A percentile compares a stretch with the other conserved stretches of the same genome.
Conservation (phyloP, 2,329 filamentous ascomycete genomes). For the Pseudocercospora fijiensis region DNA sequence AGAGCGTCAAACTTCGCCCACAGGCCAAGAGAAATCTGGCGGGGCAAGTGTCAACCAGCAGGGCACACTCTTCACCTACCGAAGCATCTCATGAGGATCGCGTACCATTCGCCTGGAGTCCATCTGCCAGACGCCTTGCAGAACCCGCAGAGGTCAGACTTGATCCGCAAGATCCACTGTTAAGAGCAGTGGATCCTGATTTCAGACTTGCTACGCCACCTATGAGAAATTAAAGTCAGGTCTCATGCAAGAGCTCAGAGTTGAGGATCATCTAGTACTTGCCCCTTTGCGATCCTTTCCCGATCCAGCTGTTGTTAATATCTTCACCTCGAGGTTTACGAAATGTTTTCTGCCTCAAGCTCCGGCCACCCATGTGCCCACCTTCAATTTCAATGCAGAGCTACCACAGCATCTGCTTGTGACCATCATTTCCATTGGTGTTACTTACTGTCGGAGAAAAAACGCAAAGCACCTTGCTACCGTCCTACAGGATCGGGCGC, state of each 20-base stretch:
- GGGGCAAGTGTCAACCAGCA: neutral
- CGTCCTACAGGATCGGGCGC: neutral
- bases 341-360: slow-evolving; percentile 2
- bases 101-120: slow-evolving; percentile 5
- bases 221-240: neutral
- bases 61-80: neutral
- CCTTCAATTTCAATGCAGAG: slow-evolving; percentile 1
- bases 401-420: neutral
- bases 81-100: slow-evolving; percentile 6
- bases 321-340: neutral
- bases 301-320: neutral
- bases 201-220: neutral
- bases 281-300: neutral
- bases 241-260: neutral
- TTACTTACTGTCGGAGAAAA: neutral
- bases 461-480: neutral
- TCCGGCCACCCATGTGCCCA: slow-evolving; percentile 1
- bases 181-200: neutral
- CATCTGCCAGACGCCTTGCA: neutral
- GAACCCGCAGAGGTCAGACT: neutral
- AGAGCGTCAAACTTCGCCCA: neutral
- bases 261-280: neutral
- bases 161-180: neutral
- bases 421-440: neutral
- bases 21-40: neutral